Percentiles rank a stretch among this genome's conserved stretches.
Conservation (phyloP, 2,329 filamentous ascomycete species). For the Drechmeria coniospora region DNA sequence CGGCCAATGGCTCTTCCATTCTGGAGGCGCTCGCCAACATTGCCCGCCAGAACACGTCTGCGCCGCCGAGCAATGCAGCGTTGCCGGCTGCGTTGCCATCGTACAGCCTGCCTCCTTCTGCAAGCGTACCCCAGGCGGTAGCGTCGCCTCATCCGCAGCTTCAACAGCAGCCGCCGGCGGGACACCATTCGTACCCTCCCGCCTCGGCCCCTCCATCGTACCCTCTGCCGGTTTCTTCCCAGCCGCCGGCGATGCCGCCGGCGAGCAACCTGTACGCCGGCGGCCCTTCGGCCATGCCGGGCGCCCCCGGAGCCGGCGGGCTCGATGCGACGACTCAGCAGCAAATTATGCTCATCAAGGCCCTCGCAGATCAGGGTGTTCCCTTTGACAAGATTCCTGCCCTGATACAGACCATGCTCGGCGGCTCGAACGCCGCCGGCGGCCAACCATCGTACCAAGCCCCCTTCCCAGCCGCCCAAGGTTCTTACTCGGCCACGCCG, state of each 20-base stretch:
- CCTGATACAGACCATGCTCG: constrained; percentile 38
- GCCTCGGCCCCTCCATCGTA: no score
- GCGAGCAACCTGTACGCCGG: constrained; percentile 13
- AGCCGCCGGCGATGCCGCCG: constrained; percentile 10
- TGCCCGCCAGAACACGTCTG: constrained; percentile 53
- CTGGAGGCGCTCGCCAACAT: constrained; percentile 69
- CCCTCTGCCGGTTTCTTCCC: no score
- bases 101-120: constrained; percentile 19
- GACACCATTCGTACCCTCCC: constrained; percentile 22
- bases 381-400: constrained; percentile 60
- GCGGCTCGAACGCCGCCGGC: constrained; percentile 15
- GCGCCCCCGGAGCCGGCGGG: constrained; percentile 17
- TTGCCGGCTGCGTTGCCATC: constrained; percentile 27
- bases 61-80: constrained; percentile 24
- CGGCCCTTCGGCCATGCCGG: constrained; percentile 18
- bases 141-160: constrained; percentile 14
- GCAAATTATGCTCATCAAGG: constrained; percentile 60
- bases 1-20: constrained; percentile 43
- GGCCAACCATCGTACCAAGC: constrained; percentile 21
- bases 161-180: constrained; percentile 12
- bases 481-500: constrained; percentile 21
- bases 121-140: constrained; percentile 16
- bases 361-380: constrained; percentile 59
- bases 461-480: constrained; percentile 25
- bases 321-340: constrained; percentile 46